Evolutionary conservation across 2,329 filamentous ascomycete genomes (phyloP).

Genomic region (Magnaporthiopsis poae): DNA sequence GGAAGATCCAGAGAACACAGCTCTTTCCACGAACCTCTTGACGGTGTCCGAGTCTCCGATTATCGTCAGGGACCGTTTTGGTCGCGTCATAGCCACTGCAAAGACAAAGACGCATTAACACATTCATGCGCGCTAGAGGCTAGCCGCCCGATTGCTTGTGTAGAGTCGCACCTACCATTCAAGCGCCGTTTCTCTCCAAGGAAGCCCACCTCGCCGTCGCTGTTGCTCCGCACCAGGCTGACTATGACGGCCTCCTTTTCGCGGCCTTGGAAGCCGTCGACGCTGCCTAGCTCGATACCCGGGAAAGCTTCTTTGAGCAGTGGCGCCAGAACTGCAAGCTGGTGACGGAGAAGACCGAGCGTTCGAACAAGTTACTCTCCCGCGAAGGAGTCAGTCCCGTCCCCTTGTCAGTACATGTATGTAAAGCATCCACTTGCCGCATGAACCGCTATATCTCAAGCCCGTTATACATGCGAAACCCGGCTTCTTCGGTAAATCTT

Average conservation of each 20-base stretch:
- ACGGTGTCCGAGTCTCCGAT: constrained; percentile 93
- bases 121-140: not conserved
- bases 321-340: constrained; percentile 69
- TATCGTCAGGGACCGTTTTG: constrained; percentile 79
- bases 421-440: constrained; percentile 15
- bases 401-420: not conserved
- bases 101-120: constrained; percentile 18
- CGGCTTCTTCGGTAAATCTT: not conserved
- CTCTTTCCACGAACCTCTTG: constrained; percentile 45
- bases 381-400: not conserved
- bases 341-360: not conserved
- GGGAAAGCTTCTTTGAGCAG: constrained; percentile 69
- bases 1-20: constrained; percentile 6
- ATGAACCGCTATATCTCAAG: constrained; percentile 8
- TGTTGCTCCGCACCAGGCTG: constrained; percentile 86
- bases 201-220: constrained; percentile 81
- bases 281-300: constrained; percentile 85
- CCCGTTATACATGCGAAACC: not conserved
- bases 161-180: constrained; percentile 52
- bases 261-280: constrained; percentile 88
- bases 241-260: constrained; percentile 95
- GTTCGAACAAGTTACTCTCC: not conserved
- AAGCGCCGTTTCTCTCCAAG: constrained; percentile 81
- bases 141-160: not conserved
- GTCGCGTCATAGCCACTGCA: constrained; percentile 92